Evolutionary conservation across 2,329 filamentous ascomycete species (phyloP).

Genomic region (Sarocladium kiliense): DNA sequence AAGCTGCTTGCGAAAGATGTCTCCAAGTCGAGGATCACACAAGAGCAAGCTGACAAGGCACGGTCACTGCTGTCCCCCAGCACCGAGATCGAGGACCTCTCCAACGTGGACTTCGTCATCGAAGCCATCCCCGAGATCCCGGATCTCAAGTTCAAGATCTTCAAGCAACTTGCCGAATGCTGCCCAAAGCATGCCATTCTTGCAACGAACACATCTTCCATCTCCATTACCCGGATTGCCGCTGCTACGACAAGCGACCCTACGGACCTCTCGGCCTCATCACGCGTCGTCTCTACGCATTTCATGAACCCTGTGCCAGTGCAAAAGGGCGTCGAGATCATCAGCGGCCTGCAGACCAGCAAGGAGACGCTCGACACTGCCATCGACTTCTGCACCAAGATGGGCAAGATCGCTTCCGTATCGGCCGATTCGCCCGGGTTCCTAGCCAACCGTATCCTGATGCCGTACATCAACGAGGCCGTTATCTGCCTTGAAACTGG

Average conservation of each 20-base stretch:
- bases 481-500: constrained; percentile 93
- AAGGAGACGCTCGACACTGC: constrained; percentile 75
- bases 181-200: constrained; percentile 82
- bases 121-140: constrained; percentile 95
- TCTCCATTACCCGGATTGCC: constrained; percentile 93
- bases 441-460: constrained; percentile 91
- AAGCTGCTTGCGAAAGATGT: constrained; percentile 94
- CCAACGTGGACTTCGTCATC: constrained; percentile 90
- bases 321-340: constrained; percentile 97
- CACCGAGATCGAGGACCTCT: constrained; percentile 71
- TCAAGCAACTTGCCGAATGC: constrained; percentile 73
- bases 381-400: constrained; percentile 77
- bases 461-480: constrained; percentile 99
- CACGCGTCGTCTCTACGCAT: constrained; percentile 89
- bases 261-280: constrained; percentile 73
- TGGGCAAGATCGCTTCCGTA: constrained; percentile 88
- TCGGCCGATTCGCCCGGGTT: constrained; percentile 92
- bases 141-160: constrained; percentile 82
- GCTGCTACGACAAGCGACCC: constrained; percentile 76
- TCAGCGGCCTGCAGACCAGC: constrained; percentile 88
- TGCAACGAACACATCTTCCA: constrained; percentile 97
- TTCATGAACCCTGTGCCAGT: constrained; percentile 99
- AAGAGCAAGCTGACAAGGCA: constrained; percentile 70
- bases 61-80: constrained; percentile 64
- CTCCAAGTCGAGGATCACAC: constrained; percentile 76